Base-by-base conservation (phyloP, 2,329 filamentous ascomycete species). In the Juglanconis juglandina region DNA sequence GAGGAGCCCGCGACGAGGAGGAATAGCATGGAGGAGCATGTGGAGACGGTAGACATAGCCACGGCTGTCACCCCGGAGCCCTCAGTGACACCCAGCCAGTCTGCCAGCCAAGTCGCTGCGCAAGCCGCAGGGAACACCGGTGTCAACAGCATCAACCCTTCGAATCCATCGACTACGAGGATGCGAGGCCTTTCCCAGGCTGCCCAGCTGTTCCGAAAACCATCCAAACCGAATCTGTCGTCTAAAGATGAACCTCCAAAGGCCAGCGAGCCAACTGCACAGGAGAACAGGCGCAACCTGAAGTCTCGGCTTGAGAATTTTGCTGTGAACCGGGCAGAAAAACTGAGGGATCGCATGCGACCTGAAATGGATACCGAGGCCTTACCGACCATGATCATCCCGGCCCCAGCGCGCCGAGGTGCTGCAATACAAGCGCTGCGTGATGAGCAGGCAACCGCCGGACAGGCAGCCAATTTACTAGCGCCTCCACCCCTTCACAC, bases 311-410 rank as follows among this genome's bases (percentile, higher is more conserved):
- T 88, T 1, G 86, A 88, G 61, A 81, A 86, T 52, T 87, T 87
- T 66, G 84, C 85, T 1, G 83, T 77, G 1, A 79, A 77, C 7
- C 84, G 87, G 63, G 86, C 84, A 1, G 85, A 88, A 64, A 82
- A 78, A 68, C 70, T 87, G 5, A 76, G 84, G 9, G 85, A 87
- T 58, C 79, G 76, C 60, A 77, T 86, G 51, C 76, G 81, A 10
- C 79, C 84, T 9, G 80, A 79, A 0, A 77, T 80, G 0, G 79
- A 83, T 65, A 83, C 80, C 2, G 81, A 81, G 24, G 80, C 78
- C 62, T 72, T 88, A 17, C 84, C 85, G 1, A 79, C 85, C 1
- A 84, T 78, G 17, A 79, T 87, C 7, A 87, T 88, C 13, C 85
- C 86, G 3, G 84, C 86, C 1, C 86, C 86, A 17, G 78, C 80